phyloP scores from a whole-genome alignment of 2,329 filamentous ascomycete genomes.

The Xylariaceae sp. region DNA sequence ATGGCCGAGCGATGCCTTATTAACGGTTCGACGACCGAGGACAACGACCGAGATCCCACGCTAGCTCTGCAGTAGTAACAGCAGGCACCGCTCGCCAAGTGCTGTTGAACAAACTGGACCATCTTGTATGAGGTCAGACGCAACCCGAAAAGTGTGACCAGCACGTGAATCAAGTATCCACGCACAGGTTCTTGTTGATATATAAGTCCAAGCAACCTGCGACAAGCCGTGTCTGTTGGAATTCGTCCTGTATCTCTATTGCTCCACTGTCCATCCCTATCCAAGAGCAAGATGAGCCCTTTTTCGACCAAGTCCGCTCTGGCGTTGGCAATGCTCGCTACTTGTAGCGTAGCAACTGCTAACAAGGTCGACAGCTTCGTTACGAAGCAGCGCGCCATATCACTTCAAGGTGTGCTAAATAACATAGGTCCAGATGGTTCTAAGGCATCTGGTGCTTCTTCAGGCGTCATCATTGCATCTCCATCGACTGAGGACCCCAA shows the following conservation, averaged over 20 bases:
- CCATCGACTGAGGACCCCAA: conserved; percentile 52
- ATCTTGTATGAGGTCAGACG: conserved; percentile 6
- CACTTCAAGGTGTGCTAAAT: conserved; percentile 50
- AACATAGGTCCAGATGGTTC: conserved; percentile 54
- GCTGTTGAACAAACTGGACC: conserved; percentile 1
- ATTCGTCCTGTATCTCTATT: not conserved
- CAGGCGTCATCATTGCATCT: conserved; percentile 54
- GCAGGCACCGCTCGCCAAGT: not conserved
- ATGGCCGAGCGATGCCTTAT: not conserved
- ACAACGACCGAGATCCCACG: not conserved
- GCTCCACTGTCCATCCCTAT: not conserved
- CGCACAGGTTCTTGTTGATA: too few species aligned
- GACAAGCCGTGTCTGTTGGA: not conserved
- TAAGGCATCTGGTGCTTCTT: conserved; percentile 43
- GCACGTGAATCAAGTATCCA: too few species aligned
- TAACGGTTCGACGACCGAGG: not conserved
- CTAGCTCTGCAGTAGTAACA: conserved; percentile 3
- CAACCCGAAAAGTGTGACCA: too few species aligned
- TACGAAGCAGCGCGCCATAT: conserved; percentile 42
- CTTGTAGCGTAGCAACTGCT: conserved; percentile 10
- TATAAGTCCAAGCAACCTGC: not conserved
- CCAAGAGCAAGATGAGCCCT: conserved; percentile 10
- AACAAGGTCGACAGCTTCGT: conserved; percentile 34
- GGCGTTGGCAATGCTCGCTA: conserved; percentile 13
- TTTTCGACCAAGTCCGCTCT: conserved; percentile 13